Evolutionary conservation across 768 basidiomycete genomes (phyloP).

Genomic region (Pisolithus sp.): DNA sequence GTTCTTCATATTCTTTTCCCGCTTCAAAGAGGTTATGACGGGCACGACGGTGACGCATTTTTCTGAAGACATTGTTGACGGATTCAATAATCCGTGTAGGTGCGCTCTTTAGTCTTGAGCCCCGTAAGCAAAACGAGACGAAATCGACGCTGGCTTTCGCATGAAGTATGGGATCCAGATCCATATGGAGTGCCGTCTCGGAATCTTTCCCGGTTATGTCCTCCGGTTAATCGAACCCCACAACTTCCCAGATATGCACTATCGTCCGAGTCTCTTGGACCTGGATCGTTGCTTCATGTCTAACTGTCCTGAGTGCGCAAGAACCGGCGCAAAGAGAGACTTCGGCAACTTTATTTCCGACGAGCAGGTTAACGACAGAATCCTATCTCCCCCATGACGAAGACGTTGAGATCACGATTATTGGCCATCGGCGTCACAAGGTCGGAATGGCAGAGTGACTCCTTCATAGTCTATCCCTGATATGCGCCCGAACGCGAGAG

Average conservation of each 20-base stretch:
- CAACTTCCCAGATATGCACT: neutral
- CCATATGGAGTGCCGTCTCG: neutral
- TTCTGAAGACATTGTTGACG: conserved; percentile 3
- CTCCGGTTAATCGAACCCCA: neutral
- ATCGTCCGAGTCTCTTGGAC: too few species aligned
- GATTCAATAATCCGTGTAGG: neutral
- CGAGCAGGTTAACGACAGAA: conserved; percentile 29
- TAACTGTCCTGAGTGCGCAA: conserved; percentile 14
- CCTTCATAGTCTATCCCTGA: too few species aligned
- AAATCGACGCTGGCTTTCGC: neutral
- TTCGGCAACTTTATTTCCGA: conserved; percentile 10
- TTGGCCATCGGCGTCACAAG: neutral
- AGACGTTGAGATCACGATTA: neutral
- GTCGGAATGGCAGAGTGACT: too few species aligned
- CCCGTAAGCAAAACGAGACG: neutral
- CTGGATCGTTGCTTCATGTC: neutral
- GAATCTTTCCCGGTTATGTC: too few species aligned
- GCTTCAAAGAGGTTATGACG: conserved; percentile 12
- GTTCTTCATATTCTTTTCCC: conserved; percentile 14
- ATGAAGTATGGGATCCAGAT: neutral
- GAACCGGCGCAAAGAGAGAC: conserved; percentile 17
- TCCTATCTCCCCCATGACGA: conserved; percentile 3
- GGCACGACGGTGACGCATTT: conserved; percentile 6
- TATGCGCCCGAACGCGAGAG: too few species aligned
- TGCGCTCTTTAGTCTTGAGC: neutral